Base-by-base conservation (phyloP, 1,139 yeast species). In the Taphrina betulina region DNA sequence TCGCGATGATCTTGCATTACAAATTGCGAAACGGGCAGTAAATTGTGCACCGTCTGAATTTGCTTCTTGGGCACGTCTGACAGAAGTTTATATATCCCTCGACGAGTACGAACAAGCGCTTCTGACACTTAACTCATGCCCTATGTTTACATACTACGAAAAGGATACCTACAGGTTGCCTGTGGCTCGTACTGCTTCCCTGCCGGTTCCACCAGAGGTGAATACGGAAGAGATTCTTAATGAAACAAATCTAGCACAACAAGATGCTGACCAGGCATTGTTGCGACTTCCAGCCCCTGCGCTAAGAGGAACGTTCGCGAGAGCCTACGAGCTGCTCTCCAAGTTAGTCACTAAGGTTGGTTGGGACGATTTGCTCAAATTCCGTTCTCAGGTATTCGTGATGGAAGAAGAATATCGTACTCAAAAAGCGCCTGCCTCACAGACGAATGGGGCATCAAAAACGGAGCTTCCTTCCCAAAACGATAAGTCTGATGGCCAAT, bases 371-470 rank as follows among this genome's bases (percentile, higher is more conserved):
- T 74, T 92, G 57, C 75, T 92, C 66, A 79, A 80, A 64, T 75
- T 83, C 58, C 79, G 98, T 63, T 86, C 96, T 2, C 79, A 81
- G 58, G 89, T 88, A 1, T 92, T 92, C 69, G 92, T 92, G 29
- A 92, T 92, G 98, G 96, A 90, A 68, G 92, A 85, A 60, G 98
- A 92, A 67, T 87, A 86, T 60, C 65, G 69, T 36, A 72, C 64
- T 45, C 69, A 68, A 20, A 65, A 63, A 60, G 60, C 67, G 1
- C 61, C 63, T 5, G 33, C 19, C 7, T n/a, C n/a, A n/a, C 42
- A 36, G 22, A 7, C 52, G n/a, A 40, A 45, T 37, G 50, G 46
- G 36, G 16, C 44, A 20, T 23, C n/a, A 14, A 45, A 14, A 3
- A n/a, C 23, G 8, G n/a, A 14, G 8, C 10, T 8, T 3, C 43